Percentiles rank a stretch among this genome's conserved stretches.
These are phyloP conservation scores for Fusarium torulosum DNA, from an alignment of 2,329 filamentous ascomycete genomes.

Conservation along the genomic window DNA sequence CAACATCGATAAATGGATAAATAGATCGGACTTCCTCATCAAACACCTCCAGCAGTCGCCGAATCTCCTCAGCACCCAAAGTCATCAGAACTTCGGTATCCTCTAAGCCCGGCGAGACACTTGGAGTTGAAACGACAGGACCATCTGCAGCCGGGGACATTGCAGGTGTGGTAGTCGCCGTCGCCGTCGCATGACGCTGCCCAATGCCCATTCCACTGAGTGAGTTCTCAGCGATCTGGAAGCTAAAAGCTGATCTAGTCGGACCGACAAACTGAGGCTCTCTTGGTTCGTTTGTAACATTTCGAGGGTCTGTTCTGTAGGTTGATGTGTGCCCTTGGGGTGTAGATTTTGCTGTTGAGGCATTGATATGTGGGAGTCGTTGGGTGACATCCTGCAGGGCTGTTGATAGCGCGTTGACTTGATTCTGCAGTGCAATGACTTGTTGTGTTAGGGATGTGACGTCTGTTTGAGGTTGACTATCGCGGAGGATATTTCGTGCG, in stretches of 20 bases:
- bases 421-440: neutral
- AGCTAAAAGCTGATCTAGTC: constrained; percentile 13
- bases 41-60: constrained; percentile 4
- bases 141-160: neutral
- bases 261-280: constrained; percentile 16
- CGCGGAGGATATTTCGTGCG: rapidly evolving
- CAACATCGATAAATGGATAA: constrained; percentile 10
- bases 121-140: rapidly evolving
- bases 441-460: constrained; percentile 2
- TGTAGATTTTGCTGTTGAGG: constrained; percentile 7
- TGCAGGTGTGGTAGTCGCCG: neutral
- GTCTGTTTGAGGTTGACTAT: neutral
- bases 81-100: neutral
- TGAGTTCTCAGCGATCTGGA: constrained; percentile 18
- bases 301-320: constrained; percentile 12
- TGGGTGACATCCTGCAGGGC: constrained; percentile 13
- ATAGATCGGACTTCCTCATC: constrained; percentile 6
- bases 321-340: constrained; percentile 1
- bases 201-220: constrained; percentile 5
- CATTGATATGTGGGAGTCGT: constrained; percentile 3
- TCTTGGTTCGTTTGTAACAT: neutral
- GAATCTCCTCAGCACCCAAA: neutral
- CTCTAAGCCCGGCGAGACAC: neutral
- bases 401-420: constrained; percentile 1
- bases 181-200: neutral